A percentile compares a stretch with the other conserved stretches of the same genome.
These are phyloP conservation scores for Detonula confervacea DNA, from an alignment of 352 stramenopile genomes.

Conservation along the genomic window DNA sequence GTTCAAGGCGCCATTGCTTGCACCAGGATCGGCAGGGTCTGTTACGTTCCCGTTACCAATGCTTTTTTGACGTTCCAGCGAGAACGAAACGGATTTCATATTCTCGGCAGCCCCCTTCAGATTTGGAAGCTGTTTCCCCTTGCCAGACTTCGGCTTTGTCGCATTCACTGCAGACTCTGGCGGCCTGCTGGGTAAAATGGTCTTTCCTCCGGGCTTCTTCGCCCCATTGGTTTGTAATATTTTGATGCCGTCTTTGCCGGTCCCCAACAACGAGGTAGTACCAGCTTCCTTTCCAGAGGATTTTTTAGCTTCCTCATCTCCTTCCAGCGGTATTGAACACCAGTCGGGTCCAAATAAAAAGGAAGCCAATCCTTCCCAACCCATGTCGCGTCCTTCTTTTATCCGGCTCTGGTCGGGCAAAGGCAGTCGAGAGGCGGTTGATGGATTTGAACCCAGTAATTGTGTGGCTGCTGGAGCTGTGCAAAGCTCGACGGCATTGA, in stretches of 20 bases:
- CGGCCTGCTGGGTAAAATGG: conserved; percentile 14
- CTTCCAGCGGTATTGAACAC: conserved; percentile 56
- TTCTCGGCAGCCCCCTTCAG: conserved; percentile 26
- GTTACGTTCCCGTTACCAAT: conserved; percentile 38
- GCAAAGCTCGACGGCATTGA: conserved; percentile 66
- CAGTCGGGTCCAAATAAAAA: conserved; percentile 84
- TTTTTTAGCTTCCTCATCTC: conserved; percentile 19
- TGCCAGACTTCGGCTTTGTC: neutral
- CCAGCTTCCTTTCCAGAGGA: neutral
- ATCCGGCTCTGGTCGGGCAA: neutral
- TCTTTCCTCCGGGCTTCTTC: conserved; percentile 32
- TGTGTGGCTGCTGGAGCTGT: conserved; percentile 64
- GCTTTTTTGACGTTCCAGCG: conserved; percentile 23
- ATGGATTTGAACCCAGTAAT: conserved; percentile 43
- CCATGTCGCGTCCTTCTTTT: conserved; percentile 22
- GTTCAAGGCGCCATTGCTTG: conserved; percentile 6
- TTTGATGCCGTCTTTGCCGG: neutral
- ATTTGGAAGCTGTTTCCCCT: conserved; percentile 55
- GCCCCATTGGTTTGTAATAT: conserved; percentile 20
- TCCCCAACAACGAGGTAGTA: neutral
- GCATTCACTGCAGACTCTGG: neutral
- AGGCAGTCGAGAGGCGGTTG: neutral
- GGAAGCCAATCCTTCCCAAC: conserved; percentile 78
- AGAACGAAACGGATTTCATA: conserved; percentile 51
- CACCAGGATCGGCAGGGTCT: conserved; percentile 2